phyloP scores from a whole-genome alignment of 2,329 filamentous ascomycete genomes.

The Fusarium cyanostomum region DNA sequence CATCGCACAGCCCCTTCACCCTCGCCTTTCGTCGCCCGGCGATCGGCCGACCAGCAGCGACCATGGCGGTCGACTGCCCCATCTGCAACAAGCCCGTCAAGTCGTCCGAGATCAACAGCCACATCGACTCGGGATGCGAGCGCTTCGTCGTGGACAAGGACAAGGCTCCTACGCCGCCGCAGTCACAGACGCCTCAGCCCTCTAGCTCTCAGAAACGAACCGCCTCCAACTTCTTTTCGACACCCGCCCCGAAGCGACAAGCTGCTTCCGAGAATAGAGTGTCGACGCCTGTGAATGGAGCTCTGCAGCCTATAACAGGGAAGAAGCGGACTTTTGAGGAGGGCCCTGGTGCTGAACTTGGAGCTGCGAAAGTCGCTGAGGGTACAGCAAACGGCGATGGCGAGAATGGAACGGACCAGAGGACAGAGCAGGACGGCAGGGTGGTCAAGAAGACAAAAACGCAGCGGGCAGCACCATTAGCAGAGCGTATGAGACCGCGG shows the following conservation, averaged over 20 bases:
- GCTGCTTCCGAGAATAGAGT: slow-evolving; percentile 47
- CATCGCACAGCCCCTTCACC: neutral
- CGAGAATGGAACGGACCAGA: slow-evolving; percentile 12
- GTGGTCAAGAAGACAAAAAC: slow-evolving; percentile 73
- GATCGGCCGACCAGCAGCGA: slow-evolving; percentile 8
- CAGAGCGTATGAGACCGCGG: slow-evolving; percentile 90
- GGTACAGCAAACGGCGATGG: slow-evolving; percentile 16
- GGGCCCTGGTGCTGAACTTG: slow-evolving; percentile 54
- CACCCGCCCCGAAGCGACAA: slow-evolving; percentile 66
- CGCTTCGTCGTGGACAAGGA: slow-evolving; percentile 68
- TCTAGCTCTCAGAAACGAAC: slow-evolving; percentile 61
- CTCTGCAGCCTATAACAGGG: slow-evolving; percentile 46
- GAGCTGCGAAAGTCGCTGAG: neutral
- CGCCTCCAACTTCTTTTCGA: slow-evolving; percentile 69
- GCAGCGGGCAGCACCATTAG: slow-evolving; percentile 80
- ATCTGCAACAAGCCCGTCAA: slow-evolving; percentile 81
- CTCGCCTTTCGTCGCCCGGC: neutral
- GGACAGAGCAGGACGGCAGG: slow-evolving; percentile 49
- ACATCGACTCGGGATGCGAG: slow-evolving; percentile 86
- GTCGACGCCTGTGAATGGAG: slow-evolving; percentile 49
- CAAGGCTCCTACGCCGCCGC: slow-evolving; percentile 44
- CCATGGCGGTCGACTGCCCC: slow-evolving; percentile 74
- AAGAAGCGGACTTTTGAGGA: slow-evolving; percentile 65
- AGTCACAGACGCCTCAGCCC: slow-evolving; percentile 46
- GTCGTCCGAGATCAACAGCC: slow-evolving; percentile 81